These are phyloP conservation scores for Capsella bursapastoris DNA, from an alignment of 345 rosid species.

Conservation along the genomic window DNA sequence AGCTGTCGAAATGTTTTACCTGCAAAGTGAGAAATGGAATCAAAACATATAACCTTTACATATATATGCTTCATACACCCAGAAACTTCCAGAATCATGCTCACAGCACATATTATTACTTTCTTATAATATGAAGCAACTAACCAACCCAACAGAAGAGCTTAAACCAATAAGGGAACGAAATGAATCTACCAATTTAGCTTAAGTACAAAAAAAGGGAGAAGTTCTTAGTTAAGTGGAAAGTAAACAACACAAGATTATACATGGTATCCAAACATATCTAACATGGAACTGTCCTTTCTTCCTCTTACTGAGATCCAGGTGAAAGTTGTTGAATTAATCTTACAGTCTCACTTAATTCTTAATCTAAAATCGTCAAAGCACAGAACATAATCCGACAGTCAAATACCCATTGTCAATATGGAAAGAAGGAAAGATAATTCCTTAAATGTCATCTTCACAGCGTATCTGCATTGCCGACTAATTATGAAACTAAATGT, in stretches of 20 bases:
- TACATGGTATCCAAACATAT: background rate
- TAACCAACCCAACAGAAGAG: slow-evolving; percentile 15
- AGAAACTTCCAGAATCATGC: background rate
- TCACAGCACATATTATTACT: background rate
- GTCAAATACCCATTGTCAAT: slow-evolving; percentile 5
- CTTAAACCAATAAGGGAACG: slow-evolving; percentile 4
- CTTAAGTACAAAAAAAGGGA: background rate
- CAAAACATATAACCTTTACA: background rate
- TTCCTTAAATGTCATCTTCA: slow-evolving; percentile 14
- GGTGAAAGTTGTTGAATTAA: slow-evolving; percentile 3
- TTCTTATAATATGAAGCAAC: slow-evolving; percentile 14
- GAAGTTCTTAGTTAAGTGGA: background rate
- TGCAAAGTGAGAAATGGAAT: slow-evolving; percentile 48
- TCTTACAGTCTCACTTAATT: slow-evolving; percentile 2
- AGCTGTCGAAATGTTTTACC: slow-evolving; percentile 48
- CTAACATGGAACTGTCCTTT: slow-evolving; percentile 9
- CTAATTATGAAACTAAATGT: slow-evolving; percentile 37
- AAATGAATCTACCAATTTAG: slow-evolving; percentile 1
- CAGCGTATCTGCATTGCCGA: slow-evolving; percentile 29
- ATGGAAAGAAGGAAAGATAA: slow-evolving; percentile 17
- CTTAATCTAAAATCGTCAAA: slow-evolving; percentile 15
- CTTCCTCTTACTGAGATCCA: slow-evolving; percentile 28
- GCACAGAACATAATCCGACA: background rate
- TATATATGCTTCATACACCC: background rate
- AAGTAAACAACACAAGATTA: slow-evolving; percentile 15